Evolutionary conservation across 176 grass and related monocot genomes (phyloP), one percentile per base, ranked within the genome.

Genomic region (Paspalum vaginatum): DNA sequence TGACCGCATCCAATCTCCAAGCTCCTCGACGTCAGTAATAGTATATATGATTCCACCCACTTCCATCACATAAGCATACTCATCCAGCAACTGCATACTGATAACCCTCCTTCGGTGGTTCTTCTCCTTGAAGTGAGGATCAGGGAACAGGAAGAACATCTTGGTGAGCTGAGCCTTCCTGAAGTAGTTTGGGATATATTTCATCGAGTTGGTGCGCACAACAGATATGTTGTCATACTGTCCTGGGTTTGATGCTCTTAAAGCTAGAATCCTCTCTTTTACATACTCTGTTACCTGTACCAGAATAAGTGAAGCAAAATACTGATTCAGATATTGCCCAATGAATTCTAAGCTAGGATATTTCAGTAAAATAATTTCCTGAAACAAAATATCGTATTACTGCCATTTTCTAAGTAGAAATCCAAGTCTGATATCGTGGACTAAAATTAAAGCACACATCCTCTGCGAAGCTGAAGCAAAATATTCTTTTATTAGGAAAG

Each of bases 71-170:
- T 91, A 99, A 25, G 96, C 96, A 25, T 95, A 99, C 57, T 98
- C 96, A 64, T 98, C 95, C 4, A 98, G 88, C 68, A 98, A 75
- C 25, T 98, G 90, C 75, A 78, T 65, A 49, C 95, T 98, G 27
- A 98, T 89, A 42, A 98, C 92, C 54, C 95, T 89, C 17, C 92
- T 78, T 45, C 95, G 80, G 65, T 94, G 95, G 72, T 95, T 98
- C 81, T 98, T 98, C 88, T 98, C 92, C 79, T 98, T 98, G 79
- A 95, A 98, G 66, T 98, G 95, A 6, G 95, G 95, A 71, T 98
- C 95, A 11, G 95, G 95, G 44, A 98, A 98, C 22, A 98, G 54
- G 73, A 98, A 98, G 84, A 98, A 98, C 92, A 99, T 99, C 52
- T 99, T 99, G 15, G 84, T 89, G 27, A 99, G 92, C 82, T 95